Conservation (phyloP, 129 eudicot genomes). For the Tagetes patula region DNA sequence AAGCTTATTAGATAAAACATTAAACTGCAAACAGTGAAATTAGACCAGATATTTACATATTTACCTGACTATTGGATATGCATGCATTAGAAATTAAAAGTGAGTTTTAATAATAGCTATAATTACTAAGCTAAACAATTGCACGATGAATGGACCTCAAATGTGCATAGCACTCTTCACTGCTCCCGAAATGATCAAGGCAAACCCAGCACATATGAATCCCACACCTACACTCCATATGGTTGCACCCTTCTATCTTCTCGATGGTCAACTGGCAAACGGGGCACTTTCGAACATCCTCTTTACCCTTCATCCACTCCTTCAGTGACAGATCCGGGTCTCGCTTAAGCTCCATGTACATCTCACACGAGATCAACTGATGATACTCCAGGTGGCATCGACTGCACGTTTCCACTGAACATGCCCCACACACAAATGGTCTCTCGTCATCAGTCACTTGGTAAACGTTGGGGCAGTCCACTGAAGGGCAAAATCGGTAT, state of each 20-base stretch:
- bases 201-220: conserved; percentile 91
- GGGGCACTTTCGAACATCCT: conserved; percentile 71
- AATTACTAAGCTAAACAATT: not conserved
- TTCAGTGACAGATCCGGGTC: conserved; percentile 84
- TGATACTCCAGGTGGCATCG: conserved; percentile 87
- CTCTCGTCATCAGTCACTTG: conserved; percentile 37
- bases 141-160: conserved; percentile 63
- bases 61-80: too few relatives aligned
- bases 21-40: too few relatives aligned
- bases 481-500: conserved; percentile 91
- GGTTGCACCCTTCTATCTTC: conserved; percentile 94
- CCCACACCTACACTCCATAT: conserved; percentile 90
- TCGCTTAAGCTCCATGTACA: conserved; percentile 64
- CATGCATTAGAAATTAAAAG: too few relatives aligned
- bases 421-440: conserved; percentile 75
- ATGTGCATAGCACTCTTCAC: conserved; percentile 75
- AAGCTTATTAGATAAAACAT: too few relatives aligned
- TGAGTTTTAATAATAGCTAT: too few relatives aligned
- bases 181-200: conserved; percentile 43
- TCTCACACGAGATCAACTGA: conserved; percentile 74
- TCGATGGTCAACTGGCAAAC: conserved; percentile 69
- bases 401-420: conserved; percentile 80
- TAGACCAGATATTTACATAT: too few relatives aligned
- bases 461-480: conserved; percentile 85
- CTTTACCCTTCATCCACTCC: conserved; percentile 79